These are phyloP conservation scores for Talaromyces nanjingensis DNA, from an alignment of 495 filamentous ascomycete species.

Conservation along the genomic window DNA sequence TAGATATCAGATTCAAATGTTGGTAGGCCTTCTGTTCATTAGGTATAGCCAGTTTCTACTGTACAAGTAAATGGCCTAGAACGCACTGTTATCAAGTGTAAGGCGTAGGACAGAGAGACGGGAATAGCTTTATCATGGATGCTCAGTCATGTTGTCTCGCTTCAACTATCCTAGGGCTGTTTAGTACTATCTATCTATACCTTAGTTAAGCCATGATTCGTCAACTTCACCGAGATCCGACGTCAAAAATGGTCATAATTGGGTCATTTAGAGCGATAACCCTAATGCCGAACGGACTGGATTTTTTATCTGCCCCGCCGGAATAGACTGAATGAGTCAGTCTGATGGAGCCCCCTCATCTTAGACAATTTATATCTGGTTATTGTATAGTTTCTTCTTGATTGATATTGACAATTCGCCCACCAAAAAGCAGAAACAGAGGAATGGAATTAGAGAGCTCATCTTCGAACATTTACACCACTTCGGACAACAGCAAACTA, in stretches of 20 bases:
- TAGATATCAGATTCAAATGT: too few species aligned
- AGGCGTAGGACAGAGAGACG: too few species aligned
- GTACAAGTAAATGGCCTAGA: too few species aligned
- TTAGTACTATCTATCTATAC: too few species aligned
- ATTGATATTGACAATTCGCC: not conserved
- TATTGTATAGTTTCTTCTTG: not conserved
- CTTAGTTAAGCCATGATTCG: not conserved
- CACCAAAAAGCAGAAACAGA: not conserved
- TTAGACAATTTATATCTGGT: not conserved
- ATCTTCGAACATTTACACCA: not conserved
- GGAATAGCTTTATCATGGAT: too few species aligned
- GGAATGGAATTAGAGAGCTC: not conserved
- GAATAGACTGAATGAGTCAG: not conserved
- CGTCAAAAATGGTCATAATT: not conserved
- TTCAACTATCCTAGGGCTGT: too few species aligned
- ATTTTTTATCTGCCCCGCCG: not conserved
- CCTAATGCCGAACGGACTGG: not conserved
- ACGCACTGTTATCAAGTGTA: too few species aligned
- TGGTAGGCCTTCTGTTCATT: too few species aligned
- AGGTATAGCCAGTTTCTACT: too few species aligned
- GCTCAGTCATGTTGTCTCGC: too few species aligned
- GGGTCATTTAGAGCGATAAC: not conserved
- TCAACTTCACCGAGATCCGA: not conserved
- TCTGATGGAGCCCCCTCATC: not conserved
- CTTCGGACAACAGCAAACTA: not conserved